These are phyloP conservation scores for Lecanoromycetidae sp. DNA, from an alignment of 2,329 filamentous ascomycete species.

Conservation along the genomic window DNA sequence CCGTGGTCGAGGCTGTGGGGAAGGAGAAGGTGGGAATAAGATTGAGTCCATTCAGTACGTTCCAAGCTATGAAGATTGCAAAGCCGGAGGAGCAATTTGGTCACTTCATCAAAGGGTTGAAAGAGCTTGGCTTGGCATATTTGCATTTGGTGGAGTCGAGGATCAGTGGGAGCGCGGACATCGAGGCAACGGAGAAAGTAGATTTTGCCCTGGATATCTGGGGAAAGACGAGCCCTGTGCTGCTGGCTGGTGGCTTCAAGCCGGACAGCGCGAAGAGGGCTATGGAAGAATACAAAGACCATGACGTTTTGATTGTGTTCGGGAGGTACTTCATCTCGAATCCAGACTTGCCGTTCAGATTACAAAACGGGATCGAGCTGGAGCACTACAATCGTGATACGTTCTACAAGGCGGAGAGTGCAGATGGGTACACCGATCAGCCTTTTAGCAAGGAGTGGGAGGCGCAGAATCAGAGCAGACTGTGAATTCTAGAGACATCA, in stretches of 20 bases:
- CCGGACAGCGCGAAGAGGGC: constrained; percentile 29
- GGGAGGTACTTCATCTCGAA: constrained; percentile 35
- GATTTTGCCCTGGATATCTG: constrained; percentile 24
- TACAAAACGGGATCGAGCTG: constrained; percentile 29
- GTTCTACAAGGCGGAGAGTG: constrained; percentile 30
- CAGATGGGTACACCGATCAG: constrained; percentile 31
- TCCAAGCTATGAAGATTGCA: constrained; percentile 40
- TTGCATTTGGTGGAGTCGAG: constrained; percentile 51
- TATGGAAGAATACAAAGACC: constrained; percentile 26
- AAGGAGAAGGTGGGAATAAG: constrained; percentile 36
- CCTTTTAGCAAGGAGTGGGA: constrained; percentile 26
- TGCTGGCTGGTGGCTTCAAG: constrained; percentile 40
- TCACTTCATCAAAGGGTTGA: constrained; percentile 42
- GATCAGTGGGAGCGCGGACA: constrained; percentile 29
- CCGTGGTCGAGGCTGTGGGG: constrained; percentile 34
- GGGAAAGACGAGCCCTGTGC: constrained; percentile 34
- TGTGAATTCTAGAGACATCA: background rate
- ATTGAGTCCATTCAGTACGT: constrained; percentile 32
- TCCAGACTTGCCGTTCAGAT: constrained; percentile 34
- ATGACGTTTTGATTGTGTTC: constrained; percentile 28
- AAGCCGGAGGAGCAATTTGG: constrained; percentile 53
- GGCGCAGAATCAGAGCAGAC: background rate
- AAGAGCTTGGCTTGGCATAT: constrained; percentile 45
- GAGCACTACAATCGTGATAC: constrained; percentile 29
- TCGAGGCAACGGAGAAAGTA: constrained; percentile 22